Evolutionary conservation across 179 eudicot genomes (phyloP).

Genomic region (Pouteria campechiana): DNA sequence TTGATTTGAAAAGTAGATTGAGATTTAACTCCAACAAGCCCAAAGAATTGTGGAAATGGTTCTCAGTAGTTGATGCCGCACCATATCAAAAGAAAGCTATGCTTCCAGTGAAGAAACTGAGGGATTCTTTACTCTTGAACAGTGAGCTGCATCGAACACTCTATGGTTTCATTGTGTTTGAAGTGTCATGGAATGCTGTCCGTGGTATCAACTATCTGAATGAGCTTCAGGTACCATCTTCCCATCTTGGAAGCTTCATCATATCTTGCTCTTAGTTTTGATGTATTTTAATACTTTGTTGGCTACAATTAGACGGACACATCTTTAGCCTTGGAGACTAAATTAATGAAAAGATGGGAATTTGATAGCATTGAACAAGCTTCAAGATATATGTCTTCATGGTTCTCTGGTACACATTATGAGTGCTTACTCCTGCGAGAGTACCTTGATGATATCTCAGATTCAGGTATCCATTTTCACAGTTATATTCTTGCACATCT

Average conservation of each 20-base stretch:
- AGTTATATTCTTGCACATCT: neutral
- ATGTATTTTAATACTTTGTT: neutral
- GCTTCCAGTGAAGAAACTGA: conserved; percentile 79
- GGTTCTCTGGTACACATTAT: conserved; percentile 70
- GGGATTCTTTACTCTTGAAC: conserved; percentile 55
- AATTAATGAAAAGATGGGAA: conserved; percentile 91
- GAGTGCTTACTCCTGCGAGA: conserved; percentile 57
- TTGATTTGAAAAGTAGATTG: conserved; percentile 24
- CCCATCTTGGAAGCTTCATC: conserved; percentile 2
- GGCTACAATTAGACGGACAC: conserved; percentile 72
- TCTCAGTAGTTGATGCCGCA: conserved; percentile 67
- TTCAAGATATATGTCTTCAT: conserved; percentile 42
- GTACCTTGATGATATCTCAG: conserved; percentile 36
- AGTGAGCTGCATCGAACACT: conserved; percentile 72
- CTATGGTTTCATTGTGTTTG: conserved; percentile 87
- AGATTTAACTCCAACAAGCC: conserved; percentile 26
- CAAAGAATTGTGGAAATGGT: conserved; percentile 49
- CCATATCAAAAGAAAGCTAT: conserved; percentile 65
- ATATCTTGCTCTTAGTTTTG: conserved; percentile 2
- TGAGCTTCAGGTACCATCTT: conserved; percentile 83
- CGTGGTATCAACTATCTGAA: conserved; percentile 89
- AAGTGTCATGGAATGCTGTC: conserved; percentile 76
- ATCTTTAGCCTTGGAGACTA: conserved; percentile 75
- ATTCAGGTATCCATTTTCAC: neutral
- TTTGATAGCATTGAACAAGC: conserved; percentile 82